These are phyloP conservation scores for Fusarium guadeloupense DNA, from an alignment of 2,329 filamentous ascomycete genomes.

Conservation along the genomic window DNA sequence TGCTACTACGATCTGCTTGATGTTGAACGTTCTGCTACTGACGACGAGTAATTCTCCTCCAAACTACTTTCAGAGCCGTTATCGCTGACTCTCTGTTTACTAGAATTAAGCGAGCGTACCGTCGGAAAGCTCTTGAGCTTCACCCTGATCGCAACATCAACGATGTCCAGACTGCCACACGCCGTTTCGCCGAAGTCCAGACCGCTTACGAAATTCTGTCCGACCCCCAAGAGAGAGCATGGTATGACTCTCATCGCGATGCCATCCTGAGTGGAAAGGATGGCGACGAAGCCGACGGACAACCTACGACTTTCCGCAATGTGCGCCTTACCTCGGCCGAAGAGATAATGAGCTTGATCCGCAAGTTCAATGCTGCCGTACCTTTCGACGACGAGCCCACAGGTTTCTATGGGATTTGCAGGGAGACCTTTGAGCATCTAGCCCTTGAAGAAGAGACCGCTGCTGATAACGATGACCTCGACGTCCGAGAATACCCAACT, in stretches of 20 bases:
- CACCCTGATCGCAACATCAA: slow-evolving; percentile 95
- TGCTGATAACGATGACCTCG: slow-evolving; percentile 71
- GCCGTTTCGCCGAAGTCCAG: slow-evolving; percentile 89
- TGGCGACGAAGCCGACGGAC: slow-evolving; percentile 53
- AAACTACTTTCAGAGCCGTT: background rate
- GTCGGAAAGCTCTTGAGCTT: slow-evolving; percentile 87
- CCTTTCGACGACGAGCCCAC: slow-evolving; percentile 81
- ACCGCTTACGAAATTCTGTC: slow-evolving; percentile 95
- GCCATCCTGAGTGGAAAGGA: slow-evolving; percentile 79
- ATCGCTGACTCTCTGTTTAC: background rate
- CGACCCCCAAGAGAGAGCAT: slow-evolving; percentile 92
- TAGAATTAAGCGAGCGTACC: slow-evolving; percentile 93
- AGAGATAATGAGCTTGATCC: slow-evolving; percentile 80
- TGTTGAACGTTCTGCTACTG: slow-evolving; percentile 75
- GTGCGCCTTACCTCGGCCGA: slow-evolving; percentile 80
- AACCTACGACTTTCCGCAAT: slow-evolving; percentile 71
- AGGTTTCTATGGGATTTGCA: slow-evolving; percentile 86
- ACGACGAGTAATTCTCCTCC: slow-evolving; percentile 73
- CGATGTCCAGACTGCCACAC: slow-evolving; percentile 84
- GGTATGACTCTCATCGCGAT: slow-evolving; percentile 96
- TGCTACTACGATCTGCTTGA: slow-evolving; percentile 89
- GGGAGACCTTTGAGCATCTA: slow-evolving; percentile 80
- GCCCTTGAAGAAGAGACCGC: slow-evolving; percentile 82
- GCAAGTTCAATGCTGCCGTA: slow-evolving; percentile 80
- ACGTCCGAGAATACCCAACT: slow-evolving; percentile 75